Conservation (phyloP, 441 rosid genomes). For the Pelargonium cotyledonis region DNA sequence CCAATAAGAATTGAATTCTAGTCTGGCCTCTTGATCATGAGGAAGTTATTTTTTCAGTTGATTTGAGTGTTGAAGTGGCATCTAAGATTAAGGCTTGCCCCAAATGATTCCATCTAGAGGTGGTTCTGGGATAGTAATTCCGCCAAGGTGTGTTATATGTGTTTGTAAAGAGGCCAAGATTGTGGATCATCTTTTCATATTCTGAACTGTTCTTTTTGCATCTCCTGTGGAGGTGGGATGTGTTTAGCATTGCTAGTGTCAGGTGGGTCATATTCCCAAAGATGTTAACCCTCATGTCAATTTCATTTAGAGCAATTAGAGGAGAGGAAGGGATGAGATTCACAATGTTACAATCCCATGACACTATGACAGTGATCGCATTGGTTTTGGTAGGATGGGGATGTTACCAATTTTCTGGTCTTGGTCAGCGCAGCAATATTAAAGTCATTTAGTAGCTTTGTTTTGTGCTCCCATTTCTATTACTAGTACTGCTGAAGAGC, state of each 20-base stretch:
- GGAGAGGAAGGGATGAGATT: neutral
- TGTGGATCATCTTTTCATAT: slow-evolving; percentile 1
- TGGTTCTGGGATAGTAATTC: neutral
- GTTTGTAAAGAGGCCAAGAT: neutral
- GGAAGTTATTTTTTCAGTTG: neutral
- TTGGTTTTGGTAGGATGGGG: neutral
- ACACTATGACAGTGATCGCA: neutral
- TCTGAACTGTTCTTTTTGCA: neutral
- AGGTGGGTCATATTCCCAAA: neutral
- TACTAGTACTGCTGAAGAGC: neutral
- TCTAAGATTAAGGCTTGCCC: neutral
- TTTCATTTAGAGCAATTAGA: neutral
- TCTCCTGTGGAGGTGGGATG: no score
- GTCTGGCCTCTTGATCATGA: neutral
- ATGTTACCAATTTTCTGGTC: neutral
- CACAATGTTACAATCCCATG: neutral
- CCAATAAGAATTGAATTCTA: neutral
- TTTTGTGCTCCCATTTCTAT: neutral
- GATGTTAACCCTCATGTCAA: neutral
- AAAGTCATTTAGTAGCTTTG: neutral
- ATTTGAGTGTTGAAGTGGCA: neutral
- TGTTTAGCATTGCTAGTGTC: neutral
- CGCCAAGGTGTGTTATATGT: neutral
- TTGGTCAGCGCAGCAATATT: neutral
- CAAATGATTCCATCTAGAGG: neutral